phyloP scores from a whole-genome alignment of 495 filamentous ascomycete genomes.

The Hypoxylon perforatum region DNA sequence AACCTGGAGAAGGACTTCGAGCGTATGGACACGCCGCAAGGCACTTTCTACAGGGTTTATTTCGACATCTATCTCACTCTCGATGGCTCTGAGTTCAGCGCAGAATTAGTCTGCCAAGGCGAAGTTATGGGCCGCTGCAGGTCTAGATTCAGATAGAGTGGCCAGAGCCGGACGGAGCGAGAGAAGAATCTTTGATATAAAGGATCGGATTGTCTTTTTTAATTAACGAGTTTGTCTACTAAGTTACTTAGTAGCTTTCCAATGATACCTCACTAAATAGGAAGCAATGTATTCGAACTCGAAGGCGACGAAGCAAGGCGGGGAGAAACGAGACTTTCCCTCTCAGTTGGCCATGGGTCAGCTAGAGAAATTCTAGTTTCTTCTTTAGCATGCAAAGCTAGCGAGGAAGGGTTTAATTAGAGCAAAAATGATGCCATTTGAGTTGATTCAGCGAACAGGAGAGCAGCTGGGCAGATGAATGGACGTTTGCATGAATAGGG shows the following conservation, averaged over 20 bases:
- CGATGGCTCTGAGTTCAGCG: slow-evolving; percentile 97
- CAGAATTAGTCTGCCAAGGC: slow-evolving; percentile 97
- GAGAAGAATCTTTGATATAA: slow-evolving; percentile 7
- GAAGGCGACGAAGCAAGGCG: slow-evolving; percentile 15
- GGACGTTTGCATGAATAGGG: slow-evolving; percentile 21
- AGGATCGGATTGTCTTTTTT: slow-evolving; percentile 13
- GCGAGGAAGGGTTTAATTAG: slow-evolving; percentile 17
- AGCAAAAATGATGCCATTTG: slow-evolving; percentile 10
- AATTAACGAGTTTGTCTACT: slow-evolving; percentile 27
- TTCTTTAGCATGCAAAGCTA: slow-evolving; percentile 18
- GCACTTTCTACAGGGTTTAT: slow-evolving; percentile 93
- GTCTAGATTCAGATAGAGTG: slow-evolving; percentile 75
- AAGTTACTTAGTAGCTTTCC: slow-evolving; percentile 35
- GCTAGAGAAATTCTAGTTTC: slow-evolving; percentile 6
- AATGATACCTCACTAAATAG: slow-evolving; percentile 40
- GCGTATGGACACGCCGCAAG: slow-evolving; percentile 98
- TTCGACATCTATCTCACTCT: slow-evolving; percentile 90
- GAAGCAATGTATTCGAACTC: slow-evolving; percentile 25
- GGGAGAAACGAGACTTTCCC: slow-evolving; percentile 8
- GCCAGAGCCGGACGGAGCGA: background rate
- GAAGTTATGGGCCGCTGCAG: slow-evolving; percentile 98
- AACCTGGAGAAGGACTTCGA: slow-evolving; percentile 99
- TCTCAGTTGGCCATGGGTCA: slow-evolving; percentile 5
- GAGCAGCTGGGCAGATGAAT: background rate
- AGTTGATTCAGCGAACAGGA: slow-evolving; percentile 11